Evolutionary conservation across 1,139 yeast species (phyloP).

Genomic region (Geotrichum aggregatum): DNA sequence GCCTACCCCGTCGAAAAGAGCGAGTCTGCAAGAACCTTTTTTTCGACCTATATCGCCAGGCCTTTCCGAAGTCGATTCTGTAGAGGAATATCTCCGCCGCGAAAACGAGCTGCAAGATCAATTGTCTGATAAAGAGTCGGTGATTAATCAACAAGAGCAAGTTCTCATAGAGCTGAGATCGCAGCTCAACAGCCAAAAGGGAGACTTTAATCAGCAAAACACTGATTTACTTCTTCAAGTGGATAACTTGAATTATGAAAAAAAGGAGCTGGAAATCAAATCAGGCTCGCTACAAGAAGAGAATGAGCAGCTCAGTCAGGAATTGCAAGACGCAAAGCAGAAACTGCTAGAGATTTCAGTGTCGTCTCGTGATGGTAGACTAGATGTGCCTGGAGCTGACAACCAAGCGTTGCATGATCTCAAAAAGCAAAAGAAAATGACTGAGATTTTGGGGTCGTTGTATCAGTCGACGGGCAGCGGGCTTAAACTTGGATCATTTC

Average conservation of each 20-base stretch:
- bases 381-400: background rate
- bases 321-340: conserved; percentile 27
- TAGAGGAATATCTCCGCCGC: conserved; percentile 35
- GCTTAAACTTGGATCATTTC: background rate
- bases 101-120: conserved; percentile 40
- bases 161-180: conserved; percentile 14
- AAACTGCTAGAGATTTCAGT: conserved; percentile 11
- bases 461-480: conserved; percentile 9
- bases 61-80: conserved; percentile 14
- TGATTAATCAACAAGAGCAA: conserved; percentile 31
- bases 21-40: conserved; percentile 1
- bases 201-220: conserved; percentile 14
- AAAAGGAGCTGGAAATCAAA: conserved; percentile 34
- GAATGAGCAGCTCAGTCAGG: conserved; percentile 30
- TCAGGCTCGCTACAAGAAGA: conserved; percentile 32
- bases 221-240: conserved; percentile 28
- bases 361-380: background rate
- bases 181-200: conserved; percentile 12
- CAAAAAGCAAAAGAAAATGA: conserved; percentile 24
- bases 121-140: conserved; percentile 34
- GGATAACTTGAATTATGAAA: conserved; percentile 34
- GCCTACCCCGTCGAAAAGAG: conserved; percentile 4
- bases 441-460: conserved; percentile 22
- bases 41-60: conserved; percentile 4
- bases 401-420: conserved; percentile 11